Evolutionary conservation across 225 moss, liverwort and hornwort species (phyloP).

Genomic region (Lunularia cruciata): DNA sequence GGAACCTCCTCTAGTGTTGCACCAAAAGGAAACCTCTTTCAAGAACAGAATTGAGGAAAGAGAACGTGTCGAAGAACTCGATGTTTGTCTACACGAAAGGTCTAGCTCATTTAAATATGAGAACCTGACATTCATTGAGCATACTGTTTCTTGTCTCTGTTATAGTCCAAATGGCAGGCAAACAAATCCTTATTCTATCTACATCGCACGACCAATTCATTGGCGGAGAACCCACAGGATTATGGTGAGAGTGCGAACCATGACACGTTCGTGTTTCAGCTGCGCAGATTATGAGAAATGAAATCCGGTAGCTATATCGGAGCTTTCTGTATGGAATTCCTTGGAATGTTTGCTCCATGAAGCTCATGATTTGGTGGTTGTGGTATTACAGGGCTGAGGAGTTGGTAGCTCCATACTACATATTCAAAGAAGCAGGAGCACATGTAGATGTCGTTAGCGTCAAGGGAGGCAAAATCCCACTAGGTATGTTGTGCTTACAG

Average conservation of each 20-base stretch:
- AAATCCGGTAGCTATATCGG: background rate
- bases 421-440: conserved; percentile 67
- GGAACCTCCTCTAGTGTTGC: too few species aligned
- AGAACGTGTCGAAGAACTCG: too few species aligned
- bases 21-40: too few species aligned
- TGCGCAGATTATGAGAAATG: too few species aligned
- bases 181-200: conserved; percentile 69
- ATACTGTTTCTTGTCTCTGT: background rate
- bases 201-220: conserved; percentile 58
- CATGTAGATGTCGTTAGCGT: conserved; percentile 69
- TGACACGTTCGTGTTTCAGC: too few species aligned
- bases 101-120: too few species aligned
- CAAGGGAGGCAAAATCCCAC: conserved; percentile 78
- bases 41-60: too few species aligned
- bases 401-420: conserved; percentile 59
- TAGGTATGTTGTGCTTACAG: conserved; percentile 49
- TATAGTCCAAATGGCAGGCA: conserved; percentile 38
- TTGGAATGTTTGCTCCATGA: background rate
- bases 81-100: too few species aligned
- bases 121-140: too few species aligned
- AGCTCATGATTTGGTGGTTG: background rate
- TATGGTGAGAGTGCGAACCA: conserved; percentile 75
- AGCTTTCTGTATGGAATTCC: background rate
- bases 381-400: conserved; percentile 67
- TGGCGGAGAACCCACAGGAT: conserved; percentile 46